A percentile compares a stretch with the other conserved stretches of the same genome.
Conservation (phyloP, 2,329 filamentous ascomycete genomes). For the Sporothrix dimorphospora region DNA sequence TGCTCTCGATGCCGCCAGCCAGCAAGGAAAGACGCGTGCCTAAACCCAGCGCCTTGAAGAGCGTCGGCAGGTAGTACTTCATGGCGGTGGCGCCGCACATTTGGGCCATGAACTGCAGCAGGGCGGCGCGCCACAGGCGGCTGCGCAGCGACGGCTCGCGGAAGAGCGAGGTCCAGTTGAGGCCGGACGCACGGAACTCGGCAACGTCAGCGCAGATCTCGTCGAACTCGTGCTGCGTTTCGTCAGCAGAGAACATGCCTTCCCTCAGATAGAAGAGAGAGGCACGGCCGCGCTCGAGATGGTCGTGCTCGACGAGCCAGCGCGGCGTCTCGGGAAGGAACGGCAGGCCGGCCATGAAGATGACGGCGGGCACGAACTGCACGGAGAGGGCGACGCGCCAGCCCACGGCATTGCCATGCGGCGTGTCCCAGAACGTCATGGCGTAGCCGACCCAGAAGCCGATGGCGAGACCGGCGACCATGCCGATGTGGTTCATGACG, state of each 20-base stretch:
- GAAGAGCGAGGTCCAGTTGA: constrained; percentile 54
- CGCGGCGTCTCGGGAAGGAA: constrained; percentile 61
- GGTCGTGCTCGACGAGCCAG: constrained; percentile 59
- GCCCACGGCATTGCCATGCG: constrained; percentile 49
- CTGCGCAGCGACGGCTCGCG: constrained; percentile 52
- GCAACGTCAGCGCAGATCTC: constrained; percentile 52
- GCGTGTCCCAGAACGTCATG: constrained; percentile 56
- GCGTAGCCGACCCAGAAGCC: constrained; percentile 63
- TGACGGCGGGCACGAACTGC: constrained; percentile 53
- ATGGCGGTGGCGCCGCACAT: constrained; percentile 63
- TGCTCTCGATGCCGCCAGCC: constrained; percentile 60
- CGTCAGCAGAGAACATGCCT: constrained; percentile 43
- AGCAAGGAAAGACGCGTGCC: constrained; percentile 53
- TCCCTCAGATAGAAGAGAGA: constrained; percentile 55
- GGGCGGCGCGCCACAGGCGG: constrained; percentile 58
- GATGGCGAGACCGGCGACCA: constrained; percentile 56
- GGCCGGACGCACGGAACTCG: constrained; percentile 42
- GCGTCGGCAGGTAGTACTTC: constrained; percentile 62
- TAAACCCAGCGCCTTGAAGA: constrained; percentile 56
- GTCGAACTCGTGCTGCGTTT: constrained; percentile 49
- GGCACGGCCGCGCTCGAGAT: constrained; percentile 47
- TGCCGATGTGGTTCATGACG: constrained; percentile 62
- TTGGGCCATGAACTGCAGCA: constrained; percentile 63
- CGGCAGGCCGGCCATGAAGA: constrained; percentile 55
- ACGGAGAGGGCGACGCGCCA: constrained; percentile 59